phyloP scores from a whole-genome alignment of 352 stramenopile genomes.

The Phytophthora cryptogea region DNA sequence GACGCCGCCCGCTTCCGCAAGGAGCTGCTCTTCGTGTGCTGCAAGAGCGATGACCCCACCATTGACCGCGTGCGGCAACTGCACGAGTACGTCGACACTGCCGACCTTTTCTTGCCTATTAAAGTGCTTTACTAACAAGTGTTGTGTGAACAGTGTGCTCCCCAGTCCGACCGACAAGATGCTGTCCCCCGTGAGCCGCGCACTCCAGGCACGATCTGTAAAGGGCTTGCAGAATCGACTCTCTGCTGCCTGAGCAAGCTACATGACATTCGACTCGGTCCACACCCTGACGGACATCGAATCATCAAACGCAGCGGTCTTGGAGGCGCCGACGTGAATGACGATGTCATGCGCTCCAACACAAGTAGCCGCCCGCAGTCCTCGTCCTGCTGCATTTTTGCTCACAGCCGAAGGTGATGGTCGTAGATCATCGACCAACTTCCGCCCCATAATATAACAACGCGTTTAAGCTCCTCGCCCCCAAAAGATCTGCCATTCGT shows the following conservation, averaged over 20 bases:
- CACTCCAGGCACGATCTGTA: constrained; percentile 34
- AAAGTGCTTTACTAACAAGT: not conserved
- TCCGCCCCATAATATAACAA: constrained; percentile 9
- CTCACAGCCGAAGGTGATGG: constrained; percentile 1
- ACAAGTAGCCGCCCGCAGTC: constrained; percentile 2
- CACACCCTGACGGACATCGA: not conserved
- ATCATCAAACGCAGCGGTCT: not conserved
- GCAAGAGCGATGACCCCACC: constrained; percentile 31
- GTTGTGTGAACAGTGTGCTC: constrained; percentile 43
- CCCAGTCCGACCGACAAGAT: constrained; percentile 70
- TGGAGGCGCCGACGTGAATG: not conserved
- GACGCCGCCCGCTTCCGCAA: constrained; percentile 33
- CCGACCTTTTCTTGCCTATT: not conserved
- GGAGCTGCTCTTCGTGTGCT: constrained; percentile 39
- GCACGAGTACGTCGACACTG: constrained; percentile 32
- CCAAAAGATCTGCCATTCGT: constrained; percentile 4
- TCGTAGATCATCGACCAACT: constrained; percentile 1
- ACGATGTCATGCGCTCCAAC: not conserved
- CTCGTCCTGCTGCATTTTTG: constrained; percentile 16
- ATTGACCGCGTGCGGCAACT: constrained; percentile 33
- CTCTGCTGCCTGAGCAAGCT: constrained; percentile 17
- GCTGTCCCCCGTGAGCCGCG: constrained; percentile 62
- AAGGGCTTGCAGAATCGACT: constrained; percentile 18
- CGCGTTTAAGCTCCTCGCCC: not conserved
- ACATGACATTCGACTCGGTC: constrained; percentile 3